Evolutionary conservation across 2,329 filamentous ascomycete species (phyloP), one percentile per base, ranked within the genome.

Genomic region (Furcasterigmium sp.): DNA sequence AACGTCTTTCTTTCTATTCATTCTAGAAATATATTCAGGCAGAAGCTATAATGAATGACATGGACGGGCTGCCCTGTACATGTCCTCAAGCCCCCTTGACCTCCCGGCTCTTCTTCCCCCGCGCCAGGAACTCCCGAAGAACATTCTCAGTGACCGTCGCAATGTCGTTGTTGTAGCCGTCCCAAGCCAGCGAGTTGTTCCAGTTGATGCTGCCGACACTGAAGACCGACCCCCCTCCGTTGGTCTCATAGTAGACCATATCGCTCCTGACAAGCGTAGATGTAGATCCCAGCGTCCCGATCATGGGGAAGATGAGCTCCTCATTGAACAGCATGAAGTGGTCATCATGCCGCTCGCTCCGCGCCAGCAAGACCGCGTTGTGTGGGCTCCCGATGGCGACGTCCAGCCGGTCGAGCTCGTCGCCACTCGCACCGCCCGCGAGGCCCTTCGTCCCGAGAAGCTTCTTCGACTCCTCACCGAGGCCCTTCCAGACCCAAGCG

Each of bases 391-490:
- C 61, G 32, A 35, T 35, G 7, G 34, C 44, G 41, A 54, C 50
- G 39, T 64, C 61, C n/a, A 60, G 44, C 4, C 59, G 50, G 48
- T 64, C 62, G 39, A 64, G 59, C 46, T 65, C 61, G 29, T 65
- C 61, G 13, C 59, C 61, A 39, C 52, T 56, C 8, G 58, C 59
- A 17, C 59, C 57, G 10, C 58, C 58, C 2, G 56, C 53, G 15
- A 53, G 54, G n/a, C 32, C 32, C 32, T 35, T 35, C 11, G 32
- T 35, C n/a, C 32, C 32, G 14, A 50, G 28, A 15, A 36, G 17
- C 32, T 25, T 48, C 23, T 21, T 47, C 8, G 39, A 42, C 8
- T 47, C 49, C 11, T 43, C 38, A 25, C 50, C 39, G 4, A 58
- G 46, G 21, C 50, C 51, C 14, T 49, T 40, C 29, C 51, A 56